phyloP scores from a whole-genome alignment of 306 rosid genomes.

The Casuarina cunninghamiana region DNA sequence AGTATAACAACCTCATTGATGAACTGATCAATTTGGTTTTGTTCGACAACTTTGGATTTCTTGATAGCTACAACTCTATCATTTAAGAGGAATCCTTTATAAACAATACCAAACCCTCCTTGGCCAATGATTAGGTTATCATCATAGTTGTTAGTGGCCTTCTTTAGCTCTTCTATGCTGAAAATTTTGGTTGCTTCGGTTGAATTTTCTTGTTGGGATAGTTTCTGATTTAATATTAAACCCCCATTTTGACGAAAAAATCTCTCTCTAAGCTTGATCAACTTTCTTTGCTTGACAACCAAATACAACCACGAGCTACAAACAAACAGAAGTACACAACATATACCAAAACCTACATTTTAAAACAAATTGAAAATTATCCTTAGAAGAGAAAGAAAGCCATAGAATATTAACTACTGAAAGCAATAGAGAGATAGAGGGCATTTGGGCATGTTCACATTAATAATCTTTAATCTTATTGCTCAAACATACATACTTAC shows the following conservation, averaged over 20 bases:
- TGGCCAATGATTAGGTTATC: slow-evolving; percentile 13
- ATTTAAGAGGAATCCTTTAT: not conserved
- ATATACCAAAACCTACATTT: not conserved
- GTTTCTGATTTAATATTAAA: not conserved
- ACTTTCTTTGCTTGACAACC: not conserved
- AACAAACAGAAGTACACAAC: not conserved
- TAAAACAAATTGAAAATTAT: not conserved
- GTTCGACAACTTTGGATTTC: slow-evolving; percentile 12
- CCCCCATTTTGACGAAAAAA: slow-evolving; percentile 18
- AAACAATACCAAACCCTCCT: slow-evolving; percentile 25
- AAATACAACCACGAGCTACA: not conserved
- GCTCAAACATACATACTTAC: too few relatives aligned
- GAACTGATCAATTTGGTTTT: slow-evolving; percentile 17
- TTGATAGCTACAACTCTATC: slow-evolving; percentile 5
- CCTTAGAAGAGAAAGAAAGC: too few relatives aligned
- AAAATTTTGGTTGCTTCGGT: not conserved
- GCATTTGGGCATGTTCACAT: too few relatives aligned
- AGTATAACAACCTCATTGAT: slow-evolving; percentile 22
- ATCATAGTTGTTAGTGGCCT: slow-evolving; percentile 14
- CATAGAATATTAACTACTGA: too few relatives aligned
- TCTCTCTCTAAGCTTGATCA: not conserved
- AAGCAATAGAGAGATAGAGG: too few relatives aligned
- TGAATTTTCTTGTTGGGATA: not conserved
- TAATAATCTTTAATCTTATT: too few relatives aligned
- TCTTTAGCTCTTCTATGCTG: slow-evolving; percentile 12